A percentile compares a stretch with the other conserved stretches of the same genome.
Conservation (phyloP, 805 yeast species). For the Lipomyces spencermartinsiae region DNA sequence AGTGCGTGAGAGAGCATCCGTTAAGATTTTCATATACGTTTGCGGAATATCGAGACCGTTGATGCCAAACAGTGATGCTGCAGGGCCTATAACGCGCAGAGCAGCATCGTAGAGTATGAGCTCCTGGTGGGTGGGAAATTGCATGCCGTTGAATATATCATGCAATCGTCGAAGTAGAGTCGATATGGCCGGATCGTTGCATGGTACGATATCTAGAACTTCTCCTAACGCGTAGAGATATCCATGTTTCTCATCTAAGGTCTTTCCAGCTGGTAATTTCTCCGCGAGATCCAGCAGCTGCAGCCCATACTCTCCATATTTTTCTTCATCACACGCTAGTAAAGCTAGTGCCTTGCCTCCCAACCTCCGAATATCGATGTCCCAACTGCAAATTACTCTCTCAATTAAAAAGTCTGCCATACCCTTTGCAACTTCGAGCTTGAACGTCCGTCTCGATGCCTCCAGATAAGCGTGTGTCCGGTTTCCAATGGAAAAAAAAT, state of each 20-base stretch:
- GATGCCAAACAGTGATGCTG: background rate
- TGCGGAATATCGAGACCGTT: slow-evolving; percentile 45
- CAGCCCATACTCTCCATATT: slow-evolving; percentile 14
- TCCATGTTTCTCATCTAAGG: slow-evolving; percentile 41
- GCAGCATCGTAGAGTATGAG: slow-evolving; percentile 26
- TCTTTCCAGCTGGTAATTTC: slow-evolving; percentile 16
- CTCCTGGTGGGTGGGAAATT: slow-evolving; percentile 24
- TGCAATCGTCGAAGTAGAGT: slow-evolving; percentile 1
- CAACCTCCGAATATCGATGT: slow-evolving; percentile 52
- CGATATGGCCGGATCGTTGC: background rate
- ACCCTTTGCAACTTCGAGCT: slow-evolving; percentile 25
- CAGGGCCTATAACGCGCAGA: slow-evolving; percentile 23
- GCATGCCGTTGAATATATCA: slow-evolving; percentile 13
- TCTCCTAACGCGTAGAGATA: slow-evolving; percentile 41
- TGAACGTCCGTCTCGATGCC: slow-evolving; percentile 45
- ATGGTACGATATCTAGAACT: slow-evolving; percentile 4
- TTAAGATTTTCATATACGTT: slow-evolving; percentile 42
- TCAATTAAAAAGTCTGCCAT: slow-evolving; percentile 46
- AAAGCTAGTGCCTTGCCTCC: slow-evolving; percentile 51
- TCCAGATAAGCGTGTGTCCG: slow-evolving; percentile 50
- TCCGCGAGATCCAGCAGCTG: slow-evolving; percentile 26
- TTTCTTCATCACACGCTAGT: slow-evolving; percentile 5
- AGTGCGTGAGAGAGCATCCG: slow-evolving; percentile 23
- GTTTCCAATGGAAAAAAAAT: slow-evolving; percentile 56
- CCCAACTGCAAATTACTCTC: slow-evolving; percentile 49